Evolutionary conservation across 1,284 basidiomycete genomes (phyloP).

Genomic region (Malassezia nana): DNA sequence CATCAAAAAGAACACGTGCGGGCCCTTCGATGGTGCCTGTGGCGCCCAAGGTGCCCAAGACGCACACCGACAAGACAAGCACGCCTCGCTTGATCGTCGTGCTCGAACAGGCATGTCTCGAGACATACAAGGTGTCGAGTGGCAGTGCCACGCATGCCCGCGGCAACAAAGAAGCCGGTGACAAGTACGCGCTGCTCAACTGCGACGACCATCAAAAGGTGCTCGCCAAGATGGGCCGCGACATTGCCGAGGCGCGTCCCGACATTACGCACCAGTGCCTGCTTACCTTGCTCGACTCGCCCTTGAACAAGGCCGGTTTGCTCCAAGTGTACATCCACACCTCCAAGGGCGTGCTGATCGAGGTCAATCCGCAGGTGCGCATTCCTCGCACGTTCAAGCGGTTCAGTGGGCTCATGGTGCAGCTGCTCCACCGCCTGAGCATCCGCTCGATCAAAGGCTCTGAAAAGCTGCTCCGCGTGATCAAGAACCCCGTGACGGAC

Average conservation of each 20-base stretch:
- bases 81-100: conserved; percentile 64
- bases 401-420: conserved; percentile 97
- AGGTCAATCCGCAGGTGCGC: conserved; percentile 93
- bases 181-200: conserved; percentile 92
- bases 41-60: conserved; percentile 44
- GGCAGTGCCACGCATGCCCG: conserved; percentile 49
- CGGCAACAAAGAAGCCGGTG: conserved; percentile 50
- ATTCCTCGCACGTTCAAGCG: conserved; percentile 98
- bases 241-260: conserved; percentile 93
- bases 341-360: conserved; percentile 88
- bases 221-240: conserved; percentile 88
- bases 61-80: conserved; percentile 32
- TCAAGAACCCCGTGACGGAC: conserved; percentile 95
- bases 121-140: conserved; percentile 76
- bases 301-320: conserved; percentile 90
- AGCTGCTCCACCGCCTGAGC: conserved; percentile 88
- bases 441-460: conserved; percentile 92
- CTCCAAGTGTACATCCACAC: conserved; percentile 99
- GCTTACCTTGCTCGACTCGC: conserved; percentile 89
- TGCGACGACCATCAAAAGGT: conserved; percentile 99
- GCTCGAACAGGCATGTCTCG: conserved; percentile 83
- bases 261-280: conserved; percentile 99
- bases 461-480: conserved; percentile 90
- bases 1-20: conserved; percentile 33
- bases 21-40: conserved; percentile 41